Evolutionary conservation across 768 basidiomycete genomes (phyloP), one percentile per base, ranked within the genome.

Genomic region (Naganishia vaughanmartiniae): DNA sequence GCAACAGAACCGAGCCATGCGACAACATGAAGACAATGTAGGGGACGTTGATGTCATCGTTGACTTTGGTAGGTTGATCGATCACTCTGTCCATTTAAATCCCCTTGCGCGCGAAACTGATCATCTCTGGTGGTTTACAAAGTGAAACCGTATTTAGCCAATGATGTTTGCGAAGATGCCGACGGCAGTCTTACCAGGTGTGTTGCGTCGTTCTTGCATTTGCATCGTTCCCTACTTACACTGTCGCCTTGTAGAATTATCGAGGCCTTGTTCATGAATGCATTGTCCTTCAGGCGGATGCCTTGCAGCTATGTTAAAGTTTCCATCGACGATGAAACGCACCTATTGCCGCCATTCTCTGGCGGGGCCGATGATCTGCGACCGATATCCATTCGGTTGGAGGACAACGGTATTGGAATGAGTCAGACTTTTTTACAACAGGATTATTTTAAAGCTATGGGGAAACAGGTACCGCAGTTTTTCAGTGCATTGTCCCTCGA

Each of bases 351-450:
- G 10, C n/a, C 33, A 33, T 33, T 58, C 21, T 58, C 57, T 10
- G 34, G 57, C 6, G 1, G 3, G 9, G 1, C 4, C 34, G 34
- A 33, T 19, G 36, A 28, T n/a, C 14, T 58, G 24, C 33, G 2
- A 58, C 39, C 34, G 57, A n/a, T 58, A 4, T 58, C 57, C n/a
- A 58, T 58, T 34, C 7, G 36, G 24, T 39, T 58, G 17, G 57
- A 58, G 33, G 57, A 58, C 34, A 58, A 58, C 34, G 57, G 57
- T 1, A 58, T 58, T n/a, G 57, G 57, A 24, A 58, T 58, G 57
- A 30, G 4, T 2, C 28, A 58, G 14, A 36, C 7, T 19, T 58
- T 58, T 15, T 15, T 58, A 10, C 31, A 36, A 36, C 57, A 58
- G n/a, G 57, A 58, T n/a, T 58, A 58, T 36, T 58, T 58, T n/a